Evolutionary conservation across 2,329 filamentous ascomycete genomes (phyloP), one percentile per base, ranked within the genome.

Genomic region (Neofusicoccum sp.): DNA sequence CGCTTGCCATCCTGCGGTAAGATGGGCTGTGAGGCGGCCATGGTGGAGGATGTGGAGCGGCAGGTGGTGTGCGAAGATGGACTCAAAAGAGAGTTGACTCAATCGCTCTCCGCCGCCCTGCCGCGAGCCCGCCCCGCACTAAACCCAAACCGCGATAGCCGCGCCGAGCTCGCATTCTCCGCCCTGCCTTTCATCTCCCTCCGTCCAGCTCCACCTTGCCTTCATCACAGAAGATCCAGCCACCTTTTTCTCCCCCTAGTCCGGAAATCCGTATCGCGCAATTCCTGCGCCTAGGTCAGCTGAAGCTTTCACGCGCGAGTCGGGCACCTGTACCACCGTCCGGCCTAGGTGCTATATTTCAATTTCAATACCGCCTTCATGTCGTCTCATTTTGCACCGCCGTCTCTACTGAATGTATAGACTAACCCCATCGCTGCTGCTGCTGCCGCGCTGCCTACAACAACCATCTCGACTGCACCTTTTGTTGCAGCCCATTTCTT

Each of bases 1-100:
- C 88, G 85, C 83, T 96, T 89, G 69, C 81, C 81, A 65, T 79
- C 76, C 64, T 79, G 72, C 61, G 81, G 81, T 61, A 83, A 72
- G 56, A 83, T 81, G 68, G 78, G 78, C 65, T 78, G 76, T 48
- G 70, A 71, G 52, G 63, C 29, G 44, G 62, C 59, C 66, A 69
- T 70, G 36, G 45, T 63, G 52, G 44, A 44, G 33, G 29, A 31
- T 54, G 59, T 29, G 22, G 59, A 33, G 1, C 11, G 33, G 29
- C 33, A 22, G 22, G 45, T 52, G 45, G 37, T 43, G n/a, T 34
- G 50, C 12, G 31, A 41, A 49, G 58, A 34, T 28, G 59, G 31
- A 16, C 36, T 61, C 56, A 60, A 43, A 50, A 48, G 34, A 34
- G 6, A 29, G 43, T 59, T 48, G 45, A 48, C 56, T 60, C 56